These are phyloP conservation scores for Medakamo hakoo DNA, from an alignment of 139 green algal genomes.

Conservation along the genomic window DNA sequence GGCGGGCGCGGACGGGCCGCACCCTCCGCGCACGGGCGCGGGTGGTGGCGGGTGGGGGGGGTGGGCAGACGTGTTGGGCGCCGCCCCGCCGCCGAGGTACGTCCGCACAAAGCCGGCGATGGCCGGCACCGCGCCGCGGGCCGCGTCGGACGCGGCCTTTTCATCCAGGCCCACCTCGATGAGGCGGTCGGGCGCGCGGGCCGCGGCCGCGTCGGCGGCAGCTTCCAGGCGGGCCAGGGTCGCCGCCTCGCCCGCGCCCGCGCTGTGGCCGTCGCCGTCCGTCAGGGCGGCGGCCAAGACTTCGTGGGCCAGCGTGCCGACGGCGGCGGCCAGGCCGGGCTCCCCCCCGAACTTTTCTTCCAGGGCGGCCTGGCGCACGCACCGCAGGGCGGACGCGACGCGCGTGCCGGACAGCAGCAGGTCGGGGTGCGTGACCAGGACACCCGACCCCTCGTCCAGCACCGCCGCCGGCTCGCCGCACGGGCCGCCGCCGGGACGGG, in stretches of 20 bases:
- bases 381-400: slow-evolving; percentile 19
- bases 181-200: slow-evolving; percentile 12
- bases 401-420: slow-evolving; percentile 32
- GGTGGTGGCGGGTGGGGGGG: background rate
- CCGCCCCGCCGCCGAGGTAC: background rate
- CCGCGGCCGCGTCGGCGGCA: slow-evolving; percentile 3
- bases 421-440: slow-evolving; percentile 60
- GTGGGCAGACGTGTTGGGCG: background rate
- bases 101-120: background rate
- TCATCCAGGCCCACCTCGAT: background rate
- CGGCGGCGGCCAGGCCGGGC: slow-evolving; percentile 12
- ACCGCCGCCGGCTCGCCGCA: background rate
- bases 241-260: too few species aligned
- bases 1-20: background rate
- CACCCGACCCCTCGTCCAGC: slow-evolving; percentile 14
- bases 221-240: background rate
- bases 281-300: slow-evolving; percentile 12
- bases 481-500: too few species aligned
- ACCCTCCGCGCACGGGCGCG: background rate
- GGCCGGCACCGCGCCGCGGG: slow-evolving; percentile 2
- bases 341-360: slow-evolving; percentile 39
- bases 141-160: slow-evolving; percentile 8
- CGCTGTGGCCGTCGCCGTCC: background rate
- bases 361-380: slow-evolving; percentile 45
- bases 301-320: slow-evolving; percentile 44